Evolutionary conservation across 495 filamentous ascomycete genomes (phyloP), one percentile per base, ranked within the genome.

Genomic region (Friedmanniomyces simplex): DNA sequence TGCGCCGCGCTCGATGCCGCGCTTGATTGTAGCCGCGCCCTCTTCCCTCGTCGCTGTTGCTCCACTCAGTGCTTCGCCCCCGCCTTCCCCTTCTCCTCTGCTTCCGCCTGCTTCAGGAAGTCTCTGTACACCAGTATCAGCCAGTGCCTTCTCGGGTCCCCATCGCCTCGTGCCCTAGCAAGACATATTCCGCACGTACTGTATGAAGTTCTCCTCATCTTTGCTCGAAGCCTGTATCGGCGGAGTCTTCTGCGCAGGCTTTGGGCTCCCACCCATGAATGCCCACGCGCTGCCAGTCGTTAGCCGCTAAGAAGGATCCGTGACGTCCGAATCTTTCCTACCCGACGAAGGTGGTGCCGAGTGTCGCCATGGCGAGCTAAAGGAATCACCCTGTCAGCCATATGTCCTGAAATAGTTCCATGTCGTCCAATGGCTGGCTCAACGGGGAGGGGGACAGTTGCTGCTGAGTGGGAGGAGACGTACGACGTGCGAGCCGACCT

Each of bases 161-260:
- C 18, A 10, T 7, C 21, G 25, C 30, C 26, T 52, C 30, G 13
- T 16, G 25, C 49, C 14, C n/a, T 32, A 8, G 3, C 37, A 21
- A 22, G 2, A 10, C 24, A 20, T 28, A 11, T 18, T 11, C 4
- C 12, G 20, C 14, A 48, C 86, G 70, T 82, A 97, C 91, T 95
- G 88, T 78, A 98, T 93, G 76, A 96, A 98, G 65, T 84, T 83
- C 77, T 94, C 90, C 80, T 98, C 91, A 69, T 96, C 91, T 69
- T 88, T 85, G 75, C 83, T 91, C 57, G 76, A 75, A 45, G 91
- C 90, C 72, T 91, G 85, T 77, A 95, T 88, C 26, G 89, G 87
- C 55, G 91, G 91, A 57, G 80, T 71, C 70, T 71, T 18, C 65
- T 64, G 60, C 52, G 78, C 63, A 71, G 82, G 73, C 73, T 83